Evolutionary conservation across 176 grass and related monocot genomes (phyloP).

Genomic region (Saccharum spontaneum): DNA sequence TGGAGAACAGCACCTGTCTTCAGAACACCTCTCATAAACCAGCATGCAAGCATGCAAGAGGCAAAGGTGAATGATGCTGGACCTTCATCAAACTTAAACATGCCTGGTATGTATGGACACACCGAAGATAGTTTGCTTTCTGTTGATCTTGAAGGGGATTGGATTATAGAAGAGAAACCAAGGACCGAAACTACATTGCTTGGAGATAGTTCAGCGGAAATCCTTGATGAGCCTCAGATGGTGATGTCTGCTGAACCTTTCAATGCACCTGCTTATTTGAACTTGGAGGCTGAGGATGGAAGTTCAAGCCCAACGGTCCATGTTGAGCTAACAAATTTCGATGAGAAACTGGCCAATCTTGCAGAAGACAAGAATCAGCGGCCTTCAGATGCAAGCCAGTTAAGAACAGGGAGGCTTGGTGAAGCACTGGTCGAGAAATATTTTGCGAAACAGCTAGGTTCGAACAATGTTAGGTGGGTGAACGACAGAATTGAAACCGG

Average conservation of each 20-base stretch:
- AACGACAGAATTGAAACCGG: conserved; percentile 73
- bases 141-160: conserved; percentile 66
- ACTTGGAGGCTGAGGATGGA: conserved; percentile 20
- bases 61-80: conserved; percentile 27
- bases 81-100: conserved; percentile 15
- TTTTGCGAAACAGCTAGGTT: conserved; percentile 54
- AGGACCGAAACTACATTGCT: conserved; percentile 25
- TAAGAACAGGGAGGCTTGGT: conserved; percentile 64
- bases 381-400: conserved; percentile 39
- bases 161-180: conserved; percentile 57
- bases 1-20: conserved; percentile 74
- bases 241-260: conserved; percentile 37
- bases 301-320: conserved; percentile 31
- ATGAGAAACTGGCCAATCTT: conserved; percentile 28
- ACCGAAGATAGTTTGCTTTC: conserved; percentile 47
- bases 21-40: conserved; percentile 35
- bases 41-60: conserved; percentile 11
- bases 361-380: conserved; percentile 29
- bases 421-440: conserved; percentile 69
- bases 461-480: conserved; percentile 68
- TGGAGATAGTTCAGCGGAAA: conserved; percentile 34
- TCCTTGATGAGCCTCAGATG: conserved; percentile 33
- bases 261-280: conserved; percentile 34
- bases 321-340: conserved; percentile 36
- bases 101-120: conserved; percentile 6